Conservation (phyloP, 1,284 basidiomycete species). For the Pholiota adiposa region DNA sequence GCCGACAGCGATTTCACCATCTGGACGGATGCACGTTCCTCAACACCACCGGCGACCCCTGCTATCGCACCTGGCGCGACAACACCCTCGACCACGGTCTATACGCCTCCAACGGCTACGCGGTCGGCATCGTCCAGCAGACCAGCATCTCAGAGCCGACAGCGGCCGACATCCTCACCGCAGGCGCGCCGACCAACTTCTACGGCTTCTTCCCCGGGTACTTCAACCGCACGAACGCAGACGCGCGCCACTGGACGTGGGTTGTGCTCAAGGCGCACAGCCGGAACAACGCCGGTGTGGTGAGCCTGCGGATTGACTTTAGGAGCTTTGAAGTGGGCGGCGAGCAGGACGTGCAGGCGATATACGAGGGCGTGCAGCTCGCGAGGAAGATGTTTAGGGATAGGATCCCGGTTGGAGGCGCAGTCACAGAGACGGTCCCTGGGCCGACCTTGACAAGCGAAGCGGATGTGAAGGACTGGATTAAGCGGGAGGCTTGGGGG, state of each 20-base stretch:
- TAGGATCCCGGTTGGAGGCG: not conserved
- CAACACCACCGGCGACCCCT: constrained; percentile 8
- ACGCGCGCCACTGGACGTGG: constrained; percentile 10
- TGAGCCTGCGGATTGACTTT: constrained; percentile 4
- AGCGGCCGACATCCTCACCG: constrained; percentile 1
- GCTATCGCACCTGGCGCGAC: constrained; percentile 4
- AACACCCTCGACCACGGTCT: constrained; percentile 2
- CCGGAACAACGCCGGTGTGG: constrained; percentile 6
- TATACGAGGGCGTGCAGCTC: constrained; percentile 10
- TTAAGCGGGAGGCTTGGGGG: constrained; percentile 9
- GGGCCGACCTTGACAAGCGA: constrained; percentile 4
- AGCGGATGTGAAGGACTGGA: constrained; percentile 9
- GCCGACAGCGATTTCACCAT: not conserved
- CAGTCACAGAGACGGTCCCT: constrained; percentile 2
- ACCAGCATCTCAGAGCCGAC: constrained; percentile 1
- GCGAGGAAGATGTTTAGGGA: constrained; percentile 2
- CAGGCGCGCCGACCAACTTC: constrained; percentile 2
- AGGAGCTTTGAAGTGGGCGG: not conserved
- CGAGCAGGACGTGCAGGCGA: not conserved
- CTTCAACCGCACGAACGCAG: constrained; percentile 2
- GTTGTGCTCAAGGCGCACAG: constrained; percentile 10
- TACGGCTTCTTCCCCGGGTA: constrained; percentile 12
- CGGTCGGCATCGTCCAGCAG: constrained; percentile 3
- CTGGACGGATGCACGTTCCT: constrained; percentile 8
- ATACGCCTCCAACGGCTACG: not conserved